Base-by-base conservation (phyloP, 225 moss, liverwort and hornwort genomes). In the Pleurozium schreberi region DNA sequence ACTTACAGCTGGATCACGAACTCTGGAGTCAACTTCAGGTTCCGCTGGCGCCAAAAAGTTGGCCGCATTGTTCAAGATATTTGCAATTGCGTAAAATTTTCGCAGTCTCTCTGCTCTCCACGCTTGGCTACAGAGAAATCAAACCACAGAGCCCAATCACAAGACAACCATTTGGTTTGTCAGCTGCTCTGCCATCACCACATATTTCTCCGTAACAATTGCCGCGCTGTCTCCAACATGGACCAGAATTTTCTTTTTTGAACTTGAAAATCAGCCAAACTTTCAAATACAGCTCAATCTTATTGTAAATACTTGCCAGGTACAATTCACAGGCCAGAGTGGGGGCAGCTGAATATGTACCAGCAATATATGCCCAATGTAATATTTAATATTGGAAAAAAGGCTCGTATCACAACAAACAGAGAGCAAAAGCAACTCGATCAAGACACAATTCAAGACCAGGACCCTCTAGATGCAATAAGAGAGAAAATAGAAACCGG, bases 21-120 rank as follows among this genome's bases (percentile, higher is more conserved):
- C 74, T 85, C 76, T 86, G 22, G 83, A 69, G 70, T 20, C 86
- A 59, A 85, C 77, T 90, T 87, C 89, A 87, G 91, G 91, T 76
- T 88, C 86, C n/a, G 60, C 71, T 81, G 78, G 66, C 60, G 74
- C 76, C 88, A 93, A 78, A 79, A 94, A 89, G 52, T 90, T 61
- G 47, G 78, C 87, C 50, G 93, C 92, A 65, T 84, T 85, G 38
- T 70, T 92, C 87, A 93, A 55, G 74, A 93, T 89, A 14, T 87
- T 93, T 87, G 91, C 80, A 80, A 87, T 86, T 91, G 86, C 89
- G 75, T 93, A 94, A 70, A 92, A 92, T 77, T 81, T 90, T 83
- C 90, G 88, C 43, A 88, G 88, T 84, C 55, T 94, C 61, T 91
- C 87, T 85, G 93, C 55, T 93, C 94, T 93, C 90, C 92, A 88